Evolutionary conservation across 306 rosid species (phyloP), one percentile per base, ranked within the genome.

Genomic region (Senna tora): DNA sequence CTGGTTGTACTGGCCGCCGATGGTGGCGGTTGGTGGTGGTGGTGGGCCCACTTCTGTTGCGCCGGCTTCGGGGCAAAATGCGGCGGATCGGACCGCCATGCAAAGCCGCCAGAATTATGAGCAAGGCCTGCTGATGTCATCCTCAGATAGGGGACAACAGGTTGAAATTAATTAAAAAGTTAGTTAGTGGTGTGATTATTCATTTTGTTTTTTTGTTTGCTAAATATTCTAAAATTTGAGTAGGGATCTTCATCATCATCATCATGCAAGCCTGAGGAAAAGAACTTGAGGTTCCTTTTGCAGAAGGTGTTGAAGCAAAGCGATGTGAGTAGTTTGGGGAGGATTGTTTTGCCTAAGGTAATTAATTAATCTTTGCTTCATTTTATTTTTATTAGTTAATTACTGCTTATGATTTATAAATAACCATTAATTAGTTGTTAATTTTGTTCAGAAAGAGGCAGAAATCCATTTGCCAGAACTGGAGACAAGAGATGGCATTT

Each of bases 281-380:
- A 59, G 65, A 59, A 59, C 65, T 59, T 59, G 46, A 59, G 39
- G 65, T 59, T 59, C 20, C 65, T 59, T 59, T 28, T 59, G 46
- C 65, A 59, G 46, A 59, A 59, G 46, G 65, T 59, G 65, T 59
- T 59, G 15, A 59, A 34, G 46, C 65, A 59, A 59, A 59, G 65
- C 45, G 65, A 59, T 11, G 65, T 59, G 14, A 28, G 65, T 34
- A 59, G 16, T 16, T 41, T 59, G 45, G 65, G 65, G 28, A 59
- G 65, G 65, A 59, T 59, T 9, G 65, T 59, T 20, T 9, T 59
- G 46, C 65, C 65, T 33, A 59, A 59, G 46, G 65, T 59, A 42
- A 32, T 32, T 4, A 39, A 39, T 1, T 39, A 39, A 39, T 39
- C 43, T 8, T 7, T 4, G 1, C 4, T 39, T 39, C 10, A 3